A percentile compares a stretch with the other conserved stretches of the same genome.
Conservation (phyloP, 75 land plant genomes). For the Sequoiadendron giganteum region DNA sequence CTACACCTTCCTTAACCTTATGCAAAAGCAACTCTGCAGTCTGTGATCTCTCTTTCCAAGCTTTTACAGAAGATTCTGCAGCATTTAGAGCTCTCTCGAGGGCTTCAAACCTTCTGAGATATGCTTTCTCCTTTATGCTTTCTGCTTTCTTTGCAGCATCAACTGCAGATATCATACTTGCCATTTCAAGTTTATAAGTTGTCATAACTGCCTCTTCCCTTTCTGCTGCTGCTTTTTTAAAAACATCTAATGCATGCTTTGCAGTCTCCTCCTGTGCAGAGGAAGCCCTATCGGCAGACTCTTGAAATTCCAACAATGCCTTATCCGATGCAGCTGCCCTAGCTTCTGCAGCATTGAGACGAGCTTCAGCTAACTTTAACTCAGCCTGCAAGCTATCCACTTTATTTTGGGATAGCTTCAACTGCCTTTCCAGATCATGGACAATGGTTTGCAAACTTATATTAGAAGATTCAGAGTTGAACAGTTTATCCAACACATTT, state of each 20-base stretch:
- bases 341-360: constrained; percentile 38
- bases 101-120: constrained; percentile 46
- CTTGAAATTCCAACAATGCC: constrained; percentile 41
- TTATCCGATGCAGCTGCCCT: constrained; percentile 48
- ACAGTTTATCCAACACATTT: constrained; percentile 40
- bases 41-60: constrained; percentile 65
- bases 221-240: constrained; percentile 43
- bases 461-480: constrained; percentile 31
- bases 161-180: constrained; percentile 47
- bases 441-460: constrained; percentile 35
- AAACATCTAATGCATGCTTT: constrained; percentile 41
- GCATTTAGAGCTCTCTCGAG: constrained; percentile 57
- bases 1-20: constrained; percentile 18
- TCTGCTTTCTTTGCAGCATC: constrained; percentile 56
- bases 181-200: constrained; percentile 56
- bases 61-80: constrained; percentile 42
- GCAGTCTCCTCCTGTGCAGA: constrained; percentile 33
- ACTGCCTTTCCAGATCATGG: constrained; percentile 33
- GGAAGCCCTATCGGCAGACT: constrained; percentile 20
- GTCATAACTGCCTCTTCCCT: constrained; percentile 35
- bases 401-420: constrained; percentile 31
- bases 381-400: constrained; percentile 38
- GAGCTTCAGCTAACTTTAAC: constrained; percentile 25
- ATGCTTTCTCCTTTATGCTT: constrained; percentile 49
- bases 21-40: constrained; percentile 45